A percentile compares a stretch with the other conserved stretches of the same genome.
phyloP scores from a whole-genome alignment of 768 basidiomycete genomes.

The Pleurotus platypus region DNA sequence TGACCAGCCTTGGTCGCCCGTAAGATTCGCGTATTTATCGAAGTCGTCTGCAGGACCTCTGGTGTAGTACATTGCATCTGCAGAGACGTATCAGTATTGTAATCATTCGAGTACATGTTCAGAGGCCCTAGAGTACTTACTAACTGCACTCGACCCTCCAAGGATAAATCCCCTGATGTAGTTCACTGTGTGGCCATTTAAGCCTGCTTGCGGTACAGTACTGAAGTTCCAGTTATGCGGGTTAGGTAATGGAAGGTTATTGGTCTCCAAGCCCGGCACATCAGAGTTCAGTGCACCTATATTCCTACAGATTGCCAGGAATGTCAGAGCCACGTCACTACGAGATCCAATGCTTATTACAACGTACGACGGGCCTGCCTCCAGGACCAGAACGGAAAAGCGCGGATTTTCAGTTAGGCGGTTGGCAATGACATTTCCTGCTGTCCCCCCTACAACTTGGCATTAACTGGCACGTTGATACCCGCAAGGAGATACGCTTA shows the following conservation, averaged over 20 bases:
- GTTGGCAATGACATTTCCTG: conserved; percentile 23
- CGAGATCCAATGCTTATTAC: background rate
- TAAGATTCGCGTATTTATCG: conserved; percentile 18
- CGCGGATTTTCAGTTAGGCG: conserved; percentile 19
- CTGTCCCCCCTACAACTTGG: conserved; percentile 19
- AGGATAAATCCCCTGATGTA: too few relatives aligned
- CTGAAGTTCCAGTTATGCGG: conserved; percentile 20
- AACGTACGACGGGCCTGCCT: conserved; percentile 15
- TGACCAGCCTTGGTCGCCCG: conserved; percentile 23
- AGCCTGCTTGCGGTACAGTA: too few relatives aligned
- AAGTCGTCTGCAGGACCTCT: conserved; percentile 22
- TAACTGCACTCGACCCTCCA: too few relatives aligned
- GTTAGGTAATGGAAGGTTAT: background rate
- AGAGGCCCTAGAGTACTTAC: too few relatives aligned
- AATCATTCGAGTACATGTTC: too few relatives aligned
- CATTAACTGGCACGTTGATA: conserved; percentile 2
- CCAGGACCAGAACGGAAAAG: conserved; percentile 20
- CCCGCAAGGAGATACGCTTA: conserved; percentile 6
- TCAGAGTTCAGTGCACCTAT: conserved; percentile 11
- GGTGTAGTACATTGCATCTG: conserved; percentile 19
- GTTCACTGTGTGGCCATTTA: too few relatives aligned
- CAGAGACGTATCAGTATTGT: too few relatives aligned
- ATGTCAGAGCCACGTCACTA: too few relatives aligned
- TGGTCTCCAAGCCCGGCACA: conserved; percentile 6
- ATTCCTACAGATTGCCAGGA: conserved; percentile 9